Evolutionary conservation across 1,284 basidiomycete genomes (phyloP).

Genomic region (Calocybe gambosa): DNA sequence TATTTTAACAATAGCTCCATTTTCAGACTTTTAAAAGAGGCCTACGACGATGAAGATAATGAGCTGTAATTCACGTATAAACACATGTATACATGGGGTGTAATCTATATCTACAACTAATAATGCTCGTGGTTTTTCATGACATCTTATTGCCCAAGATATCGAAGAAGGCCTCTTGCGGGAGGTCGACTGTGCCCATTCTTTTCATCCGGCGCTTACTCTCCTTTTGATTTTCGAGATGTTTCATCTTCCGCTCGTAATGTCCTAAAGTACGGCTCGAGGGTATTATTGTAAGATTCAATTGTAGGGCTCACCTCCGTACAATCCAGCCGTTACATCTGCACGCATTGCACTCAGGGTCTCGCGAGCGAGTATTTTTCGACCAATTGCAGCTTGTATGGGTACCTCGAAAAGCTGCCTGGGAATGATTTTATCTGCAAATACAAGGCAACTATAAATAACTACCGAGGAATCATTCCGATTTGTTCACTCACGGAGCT

Average conservation of each 20-base stretch:
- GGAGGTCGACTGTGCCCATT: slow-evolving; percentile 81
- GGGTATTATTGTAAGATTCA: not conserved
- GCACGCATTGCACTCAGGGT: slow-evolving; percentile 84
- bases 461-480: not conserved
- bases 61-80: slow-evolving; percentile 34
- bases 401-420: slow-evolving; percentile 92
- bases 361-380: slow-evolving; percentile 85
- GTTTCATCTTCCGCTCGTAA: slow-evolving; percentile 89
- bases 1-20: slow-evolving; percentile 1
- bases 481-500: slow-evolving; percentile 63
- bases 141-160: slow-evolving; percentile 53
- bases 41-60: slow-evolving; percentile 88
- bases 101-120: slow-evolving; percentile 13
- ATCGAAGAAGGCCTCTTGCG: slow-evolving; percentile 88
- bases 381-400: slow-evolving; percentile 84
- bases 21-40: slow-evolving; percentile 76
- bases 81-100: slow-evolving; percentile 16
- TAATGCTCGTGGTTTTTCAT: slow-evolving; percentile 9
- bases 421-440: slow-evolving; percentile 81
- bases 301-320: slow-evolving; percentile 58
- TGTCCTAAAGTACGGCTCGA: slow-evolving; percentile 44
- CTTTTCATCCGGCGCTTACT: slow-evolving; percentile 84
- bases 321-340: slow-evolving; percentile 93
- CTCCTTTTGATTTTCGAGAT: slow-evolving; percentile 89
- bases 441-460: slow-evolving; percentile 5